phyloP scores from a whole-genome alignment of 805 yeast genomes.

The Starmerella vaccinii region DNA sequence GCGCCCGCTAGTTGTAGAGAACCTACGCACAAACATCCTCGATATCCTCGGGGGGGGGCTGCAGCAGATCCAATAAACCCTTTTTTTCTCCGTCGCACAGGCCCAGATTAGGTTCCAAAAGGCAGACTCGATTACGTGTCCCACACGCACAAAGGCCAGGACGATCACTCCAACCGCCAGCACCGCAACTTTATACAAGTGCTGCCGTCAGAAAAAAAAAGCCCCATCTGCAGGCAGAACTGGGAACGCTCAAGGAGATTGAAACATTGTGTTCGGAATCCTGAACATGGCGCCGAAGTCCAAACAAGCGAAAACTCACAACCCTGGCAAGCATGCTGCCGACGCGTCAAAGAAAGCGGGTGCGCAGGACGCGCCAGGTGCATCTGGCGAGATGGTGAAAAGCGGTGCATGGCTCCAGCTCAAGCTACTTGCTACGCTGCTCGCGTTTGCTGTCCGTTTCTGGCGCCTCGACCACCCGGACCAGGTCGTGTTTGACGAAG shows the following conservation, averaged over 20 bases:
- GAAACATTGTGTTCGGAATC: no score
- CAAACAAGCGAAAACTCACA: not conserved
- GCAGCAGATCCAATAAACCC: not conserved
- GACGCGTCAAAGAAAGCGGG: no score
- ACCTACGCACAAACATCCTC: not conserved
- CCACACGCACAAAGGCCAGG: not conserved
- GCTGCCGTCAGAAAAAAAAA: not conserved
- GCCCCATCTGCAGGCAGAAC: not conserved
- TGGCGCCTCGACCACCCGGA: slow-evolving; percentile 75
- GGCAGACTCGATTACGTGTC: slow-evolving; percentile 2
- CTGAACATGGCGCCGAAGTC: not conserved
- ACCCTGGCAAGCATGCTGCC: not conserved
- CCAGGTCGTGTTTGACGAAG: slow-evolving; percentile 81
- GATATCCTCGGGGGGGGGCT: not conserved
- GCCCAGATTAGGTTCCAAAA: not conserved
- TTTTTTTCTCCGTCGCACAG: not conserved
- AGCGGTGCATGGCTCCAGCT: slow-evolving; percentile 4
- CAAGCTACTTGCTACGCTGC: slow-evolving; percentile 34
- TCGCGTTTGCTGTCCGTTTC: slow-evolving; percentile 63
- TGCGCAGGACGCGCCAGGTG: no score
- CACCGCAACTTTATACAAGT: not conserved
- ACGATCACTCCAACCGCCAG: not conserved
- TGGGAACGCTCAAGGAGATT: no score
- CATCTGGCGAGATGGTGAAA: not conserved
- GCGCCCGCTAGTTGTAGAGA: not conserved